phyloP scores from a whole-genome alignment of 2,329 filamentous ascomycete species.

The Neopestalotiopsis rosae region DNA sequence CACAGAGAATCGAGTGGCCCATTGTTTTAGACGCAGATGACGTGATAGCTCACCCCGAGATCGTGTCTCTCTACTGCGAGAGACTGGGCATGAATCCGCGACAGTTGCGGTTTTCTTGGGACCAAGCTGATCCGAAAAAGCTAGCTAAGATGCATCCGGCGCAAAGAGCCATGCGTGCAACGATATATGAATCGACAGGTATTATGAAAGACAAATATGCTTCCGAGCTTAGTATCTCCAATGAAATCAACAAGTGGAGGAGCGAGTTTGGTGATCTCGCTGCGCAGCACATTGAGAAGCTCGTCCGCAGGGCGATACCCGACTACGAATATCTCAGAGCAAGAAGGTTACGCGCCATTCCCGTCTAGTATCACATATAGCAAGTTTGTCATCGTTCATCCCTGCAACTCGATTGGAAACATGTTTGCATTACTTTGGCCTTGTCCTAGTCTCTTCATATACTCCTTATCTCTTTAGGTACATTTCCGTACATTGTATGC shows the following conservation, averaged over 20 bases:
- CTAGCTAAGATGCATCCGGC: constrained; percentile 4
- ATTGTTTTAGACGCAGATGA: not conserved
- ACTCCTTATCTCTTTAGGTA: too few relatives aligned
- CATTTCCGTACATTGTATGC: too few relatives aligned
- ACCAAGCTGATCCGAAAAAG: constrained; percentile 5
- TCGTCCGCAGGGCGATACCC: not conserved
- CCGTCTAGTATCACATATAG: not conserved
- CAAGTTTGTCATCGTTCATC: not conserved
- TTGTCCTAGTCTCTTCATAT: too few relatives aligned
- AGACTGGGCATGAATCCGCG: not conserved
- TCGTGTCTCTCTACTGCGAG: not conserved
- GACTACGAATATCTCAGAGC: constrained; percentile 6
- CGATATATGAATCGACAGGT: not conserved
- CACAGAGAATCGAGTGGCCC: not conserved
- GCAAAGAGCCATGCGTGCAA: not conserved
- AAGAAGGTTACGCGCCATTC: not conserved
- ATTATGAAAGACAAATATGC: not conserved
- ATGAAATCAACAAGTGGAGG: not conserved
- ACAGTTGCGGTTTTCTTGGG: not conserved
- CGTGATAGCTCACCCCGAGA: not conserved
- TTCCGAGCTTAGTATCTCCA: not conserved
- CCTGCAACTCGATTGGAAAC: not conserved
- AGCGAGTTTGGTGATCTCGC: constrained; percentile 5
- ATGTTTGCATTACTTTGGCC: not conserved
- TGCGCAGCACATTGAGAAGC: constrained; percentile 1